Evolutionary conservation across 441 rosid species (phyloP), one percentile per base, ranked within the genome.

Genomic region (Brassica balearica): DNA sequence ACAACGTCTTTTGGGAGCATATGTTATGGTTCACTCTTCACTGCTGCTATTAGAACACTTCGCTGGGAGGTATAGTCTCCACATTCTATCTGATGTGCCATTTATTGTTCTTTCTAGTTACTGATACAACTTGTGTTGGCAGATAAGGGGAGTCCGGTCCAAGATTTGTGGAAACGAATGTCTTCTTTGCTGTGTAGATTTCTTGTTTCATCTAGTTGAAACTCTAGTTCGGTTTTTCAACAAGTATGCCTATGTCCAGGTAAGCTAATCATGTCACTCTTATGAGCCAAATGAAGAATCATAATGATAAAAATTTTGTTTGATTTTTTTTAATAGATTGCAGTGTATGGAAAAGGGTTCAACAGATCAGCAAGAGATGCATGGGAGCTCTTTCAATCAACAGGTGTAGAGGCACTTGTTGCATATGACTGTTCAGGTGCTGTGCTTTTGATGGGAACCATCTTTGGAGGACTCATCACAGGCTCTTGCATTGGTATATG

Each of bases 401-500:
- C 99, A 17, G 98, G 99, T 58, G 99, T 96, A 69, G 99, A 96
- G 80, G 92, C 99, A 46, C 93, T 96, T 53, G 90, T 96, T 46
- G 99, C 97, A 17, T 93, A 96, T 81, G 98, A 96, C 81, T 93
- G 98, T 82, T 89, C 97, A 7, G 98, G 98, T 64, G 99, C 97
- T 59, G 98, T 92, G 72, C 85, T 96, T 68, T 82, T 96, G 65
- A 93, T 96, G 99, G 93, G 93, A 75, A 92, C 93, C 9, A 20
- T 96, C 62, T 84, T 91, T 81, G 96, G 99, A 62, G 99, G 99
- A 75, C 95, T 96, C 70, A 87, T 96, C 34, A 84, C 95, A 9
- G 98, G 99, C 83, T 92, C 98, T 63, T 90, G 91, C 73, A 74
- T 95, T 3, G 97, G 92, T 61, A 76, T 91, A 62, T 96, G 98